A percentile compares a stretch with the other conserved stretches of the same genome.
These are phyloP conservation scores for Besnoitia besnoiti DNA, from an alignment of 169 alveolate species.

Conservation along the genomic window DNA sequence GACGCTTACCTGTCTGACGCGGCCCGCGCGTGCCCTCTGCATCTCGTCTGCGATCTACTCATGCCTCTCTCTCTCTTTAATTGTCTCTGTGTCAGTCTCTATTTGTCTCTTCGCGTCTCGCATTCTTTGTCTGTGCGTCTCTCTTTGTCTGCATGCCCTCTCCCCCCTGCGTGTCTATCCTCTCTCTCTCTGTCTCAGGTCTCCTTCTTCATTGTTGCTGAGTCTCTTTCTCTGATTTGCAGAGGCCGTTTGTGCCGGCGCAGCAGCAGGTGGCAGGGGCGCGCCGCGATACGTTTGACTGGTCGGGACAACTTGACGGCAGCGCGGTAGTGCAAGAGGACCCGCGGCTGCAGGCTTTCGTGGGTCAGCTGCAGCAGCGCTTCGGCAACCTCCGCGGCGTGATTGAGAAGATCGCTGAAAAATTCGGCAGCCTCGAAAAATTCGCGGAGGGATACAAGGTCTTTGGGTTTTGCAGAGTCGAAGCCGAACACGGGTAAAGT, in stretches of 20 bases:
- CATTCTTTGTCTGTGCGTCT: too few relatives aligned
- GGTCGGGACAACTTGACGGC: constrained; percentile 46
- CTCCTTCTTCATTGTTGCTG: background rate
- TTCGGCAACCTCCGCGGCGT: constrained; percentile 26
- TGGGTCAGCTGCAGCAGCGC: constrained; percentile 63
- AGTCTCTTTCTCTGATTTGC: background rate
- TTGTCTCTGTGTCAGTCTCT: too few relatives aligned
- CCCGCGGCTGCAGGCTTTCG: constrained; percentile 48
- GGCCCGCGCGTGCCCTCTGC: too few relatives aligned
- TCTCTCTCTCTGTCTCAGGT: background rate
- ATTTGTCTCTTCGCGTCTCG: too few relatives aligned
- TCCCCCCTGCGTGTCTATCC: too few relatives aligned
- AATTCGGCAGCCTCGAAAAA: constrained; percentile 61
- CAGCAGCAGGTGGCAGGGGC: background rate
- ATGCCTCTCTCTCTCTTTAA: too few relatives aligned
- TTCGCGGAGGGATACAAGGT: constrained; percentile 70
- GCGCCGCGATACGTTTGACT: background rate
- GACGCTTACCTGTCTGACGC: too few relatives aligned
- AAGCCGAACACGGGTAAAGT: constrained; percentile 33
- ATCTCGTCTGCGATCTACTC: too few relatives aligned
- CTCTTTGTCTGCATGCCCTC: too few relatives aligned
- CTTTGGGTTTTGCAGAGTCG: constrained; percentile 69
- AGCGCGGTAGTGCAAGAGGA: constrained; percentile 61
- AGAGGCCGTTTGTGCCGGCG: background rate
- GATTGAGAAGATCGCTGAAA: constrained; percentile 21